phyloP scores from a whole-genome alignment of 805 yeast genomes.

The Kodamaea nitidulidarum region DNA sequence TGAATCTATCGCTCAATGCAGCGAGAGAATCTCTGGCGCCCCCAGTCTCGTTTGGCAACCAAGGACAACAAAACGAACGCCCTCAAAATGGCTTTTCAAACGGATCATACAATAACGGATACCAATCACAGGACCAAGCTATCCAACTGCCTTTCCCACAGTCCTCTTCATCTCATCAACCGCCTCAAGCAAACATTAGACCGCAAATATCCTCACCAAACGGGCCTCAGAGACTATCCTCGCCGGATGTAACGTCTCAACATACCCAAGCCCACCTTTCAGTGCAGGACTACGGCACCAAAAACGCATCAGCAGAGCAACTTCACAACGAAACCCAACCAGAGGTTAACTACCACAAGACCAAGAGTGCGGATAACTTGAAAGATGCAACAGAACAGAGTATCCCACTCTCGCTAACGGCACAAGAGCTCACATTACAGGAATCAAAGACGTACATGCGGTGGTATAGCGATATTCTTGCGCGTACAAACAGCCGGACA shows the following conservation, averaged over 20 bases:
- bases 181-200: no score
- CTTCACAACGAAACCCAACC: slow-evolving; percentile 4
- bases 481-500: slow-evolving; percentile 63
- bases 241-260: neutral
- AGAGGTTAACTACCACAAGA: slow-evolving; percentile 5
- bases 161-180: no score
- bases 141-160: no score
- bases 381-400: slow-evolving; percentile 11
- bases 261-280: slow-evolving; percentile 4
- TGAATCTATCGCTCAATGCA: slow-evolving; percentile 29
- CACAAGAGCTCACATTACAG: slow-evolving; percentile 64
- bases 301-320: slow-evolving; percentile 16
- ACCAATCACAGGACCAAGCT: no score
- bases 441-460: slow-evolving; percentile 84
- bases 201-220: no score
- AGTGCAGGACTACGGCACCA: slow-evolving; percentile 9
- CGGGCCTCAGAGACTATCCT: no score
- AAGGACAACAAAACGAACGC: neutral
- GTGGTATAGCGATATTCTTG: slow-evolving; percentile 86
- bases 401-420: slow-evolving; percentile 62
- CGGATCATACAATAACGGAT: no score
- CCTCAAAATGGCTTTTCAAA: no score
- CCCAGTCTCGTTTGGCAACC: slow-evolving; percentile 42
- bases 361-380: slow-evolving; percentile 13
- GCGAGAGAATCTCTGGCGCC: slow-evolving; percentile 39